phyloP scores from a whole-genome alignment of 129 eudicot species.

The Artemisia tridentata region DNA sequence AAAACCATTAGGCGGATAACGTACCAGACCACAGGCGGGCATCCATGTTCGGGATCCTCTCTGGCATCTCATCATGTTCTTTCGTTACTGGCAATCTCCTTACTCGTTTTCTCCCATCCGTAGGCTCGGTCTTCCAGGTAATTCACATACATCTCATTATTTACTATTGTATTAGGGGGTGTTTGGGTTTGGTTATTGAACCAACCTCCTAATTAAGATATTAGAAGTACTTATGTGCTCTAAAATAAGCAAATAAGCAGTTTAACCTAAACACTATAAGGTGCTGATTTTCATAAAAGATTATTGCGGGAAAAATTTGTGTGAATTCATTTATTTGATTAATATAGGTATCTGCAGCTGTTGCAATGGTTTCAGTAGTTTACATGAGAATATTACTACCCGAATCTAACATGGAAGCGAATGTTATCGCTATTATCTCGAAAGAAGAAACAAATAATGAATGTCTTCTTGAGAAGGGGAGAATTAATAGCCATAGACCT shows the following conservation, averaged over 20 bases:
- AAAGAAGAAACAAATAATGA: slow-evolving; percentile 23
- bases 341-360: slow-evolving; percentile 63
- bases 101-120: slow-evolving; percentile 65
- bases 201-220: no score
- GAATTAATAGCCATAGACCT: slow-evolving; percentile 28
- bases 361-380: slow-evolving; percentile 47
- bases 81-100: slow-evolving; percentile 64
- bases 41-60: slow-evolving; percentile 59
- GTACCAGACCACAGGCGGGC: slow-evolving; percentile 55
- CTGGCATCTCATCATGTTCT: slow-evolving; percentile 70
- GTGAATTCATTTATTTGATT: not conserved
- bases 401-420: slow-evolving; percentile 42
- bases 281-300: no score
- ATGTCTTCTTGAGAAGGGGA: slow-evolving; percentile 46
- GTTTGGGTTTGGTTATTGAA: no score
- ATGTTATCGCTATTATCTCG: slow-evolving; percentile 23
- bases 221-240: no score
- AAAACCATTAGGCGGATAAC: slow-evolving; percentile 57
- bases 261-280: no score
- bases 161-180: not conserved
- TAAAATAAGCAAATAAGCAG: no score
- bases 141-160: slow-evolving; percentile 3
- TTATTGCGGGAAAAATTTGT: no score
- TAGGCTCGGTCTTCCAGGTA: slow-evolving; percentile 65
- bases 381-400: slow-evolving; percentile 82